Evolutionary conservation across 306 rosid genomes (phyloP), one percentile per base, ranked within the genome.

Genomic region (Sechiopsis laciniata): DNA sequence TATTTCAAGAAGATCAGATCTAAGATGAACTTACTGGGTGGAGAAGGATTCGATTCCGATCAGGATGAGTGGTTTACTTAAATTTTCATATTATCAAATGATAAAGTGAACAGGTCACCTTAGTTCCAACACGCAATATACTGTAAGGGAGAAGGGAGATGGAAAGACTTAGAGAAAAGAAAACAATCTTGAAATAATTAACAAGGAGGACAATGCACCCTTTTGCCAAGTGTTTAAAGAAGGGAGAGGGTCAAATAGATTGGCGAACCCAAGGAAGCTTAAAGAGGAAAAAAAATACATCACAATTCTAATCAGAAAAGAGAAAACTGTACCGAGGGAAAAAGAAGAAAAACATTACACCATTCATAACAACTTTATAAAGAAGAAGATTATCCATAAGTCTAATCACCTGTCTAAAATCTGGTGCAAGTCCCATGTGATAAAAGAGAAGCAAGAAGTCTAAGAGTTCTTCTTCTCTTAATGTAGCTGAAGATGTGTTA

Each of bases 381-480:
- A 46, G 54, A 71, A 35, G 51, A 54, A 54, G n/a, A 74, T 63
- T 20, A 26, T 48, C 42, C 24, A 71, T 56, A 11, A 15, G 72
- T 76, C 57, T 64, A 22, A 79, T 84, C 81, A 94, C 98, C 97
- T 86, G 96, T 89, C 87, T 90, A 85, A 90, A 94, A 81, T 88
- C 91, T 3, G 96, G 87, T 3, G 96, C 90, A 82, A 90, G 92
- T 72, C 98, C 98, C 76, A 86, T 82, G 75, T 94, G 90, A 85
- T 89, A 94, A 78, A 94, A 83, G 87, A 95, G 83, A 77, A 94
- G 85, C 78, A 94, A 72, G 75, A 78, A 76, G 83, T 94, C 98
- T 74, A 94, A 84, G 59, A 94, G 92, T 78, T 94, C 98, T 61
- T 94, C 98, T 85, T 94, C 98, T 77, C 62, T 81, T 73, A 94